phyloP scores from a whole-genome alignment of 2,329 filamentous ascomycete genomes.

The Aspergillus fijiensis region DNA sequence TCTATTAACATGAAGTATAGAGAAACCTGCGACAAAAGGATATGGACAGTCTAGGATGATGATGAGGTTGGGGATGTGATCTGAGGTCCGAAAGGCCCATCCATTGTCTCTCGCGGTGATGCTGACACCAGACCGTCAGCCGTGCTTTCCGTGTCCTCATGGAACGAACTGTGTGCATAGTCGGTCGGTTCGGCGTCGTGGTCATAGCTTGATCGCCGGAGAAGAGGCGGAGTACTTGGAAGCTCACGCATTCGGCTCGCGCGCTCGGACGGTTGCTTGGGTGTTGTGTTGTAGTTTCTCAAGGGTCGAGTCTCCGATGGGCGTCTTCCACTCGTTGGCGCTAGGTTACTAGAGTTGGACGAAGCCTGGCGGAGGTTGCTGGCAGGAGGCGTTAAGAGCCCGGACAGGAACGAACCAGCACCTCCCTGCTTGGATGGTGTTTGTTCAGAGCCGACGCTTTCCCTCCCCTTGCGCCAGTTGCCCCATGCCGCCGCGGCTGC shows the following conservation, averaged over 20 bases:
- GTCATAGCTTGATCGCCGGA: constrained; percentile 58
- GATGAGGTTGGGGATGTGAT: constrained; percentile 22
- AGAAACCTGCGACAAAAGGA: neutral
- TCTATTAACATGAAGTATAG: constrained; percentile 12
- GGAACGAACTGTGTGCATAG: constrained; percentile 49
- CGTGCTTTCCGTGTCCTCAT: constrained; percentile 52
- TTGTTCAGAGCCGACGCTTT: constrained; percentile 45
- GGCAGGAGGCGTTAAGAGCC: constrained; percentile 85
- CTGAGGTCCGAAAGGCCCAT: constrained; percentile 35
- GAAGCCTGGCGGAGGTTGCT: constrained; percentile 67
- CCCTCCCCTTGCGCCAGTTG: constrained; percentile 78
- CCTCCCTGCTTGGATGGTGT: constrained; percentile 62
- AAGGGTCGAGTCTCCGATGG: constrained; percentile 38
- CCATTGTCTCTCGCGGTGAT: constrained; percentile 31
- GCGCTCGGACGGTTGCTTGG: constrained; percentile 32
- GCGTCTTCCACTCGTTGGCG: constrained; percentile 28
- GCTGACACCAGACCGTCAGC: constrained; percentile 42
- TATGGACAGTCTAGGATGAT: constrained; percentile 17
- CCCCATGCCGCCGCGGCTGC: constrained; percentile 96
- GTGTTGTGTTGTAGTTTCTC: constrained; percentile 31
- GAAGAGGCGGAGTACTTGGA: constrained; percentile 54
- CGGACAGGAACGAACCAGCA: constrained; percentile 67
- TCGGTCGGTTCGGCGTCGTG: constrained; percentile 56
- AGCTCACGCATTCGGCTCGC: constrained; percentile 33
- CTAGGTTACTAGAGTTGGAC: constrained; percentile 39